Conservation (phyloP, 805 yeast species). For the Kodamaea jinghongensis region DNA sequence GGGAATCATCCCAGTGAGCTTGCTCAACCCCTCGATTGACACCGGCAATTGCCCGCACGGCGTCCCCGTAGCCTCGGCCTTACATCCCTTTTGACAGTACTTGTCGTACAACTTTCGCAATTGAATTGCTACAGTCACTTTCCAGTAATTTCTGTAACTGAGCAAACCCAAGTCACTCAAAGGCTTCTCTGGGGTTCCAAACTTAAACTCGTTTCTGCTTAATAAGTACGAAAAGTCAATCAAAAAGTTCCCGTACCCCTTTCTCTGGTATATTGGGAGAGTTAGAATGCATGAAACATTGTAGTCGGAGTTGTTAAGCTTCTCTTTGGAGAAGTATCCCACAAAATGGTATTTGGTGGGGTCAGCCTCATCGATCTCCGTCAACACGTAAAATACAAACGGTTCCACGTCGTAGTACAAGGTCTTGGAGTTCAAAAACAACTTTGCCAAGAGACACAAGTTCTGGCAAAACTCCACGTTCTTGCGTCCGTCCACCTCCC, state of each 20-base stretch:
- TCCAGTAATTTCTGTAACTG: slow-evolving; percentile 89
- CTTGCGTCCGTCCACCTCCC: slow-evolving; percentile 76
- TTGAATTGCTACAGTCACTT: slow-evolving; percentile 53
- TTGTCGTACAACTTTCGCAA: slow-evolving; percentile 28
- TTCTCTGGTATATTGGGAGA: slow-evolving; percentile 80
- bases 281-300: slow-evolving; percentile 91
- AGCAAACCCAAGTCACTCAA: slow-evolving; percentile 79
- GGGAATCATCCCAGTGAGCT: slow-evolving; percentile 77
- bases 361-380: slow-evolving; percentile 55
- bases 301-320: slow-evolving; percentile 68
- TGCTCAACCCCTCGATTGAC: slow-evolving; percentile 61
- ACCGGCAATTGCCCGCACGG: slow-evolving; percentile 16
- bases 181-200: slow-evolving; percentile 96
- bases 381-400: slow-evolving; percentile 81
- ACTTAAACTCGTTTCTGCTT: slow-evolving; percentile 67
- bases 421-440: slow-evolving; percentile 87
- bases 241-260: slow-evolving; percentile 84
- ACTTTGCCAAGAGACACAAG: slow-evolving; percentile 82
- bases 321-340: slow-evolving; percentile 93
- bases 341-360: slow-evolving; percentile 65
- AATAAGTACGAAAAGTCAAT: slow-evolving; percentile 87
- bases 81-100: background rate
- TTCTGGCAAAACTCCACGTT: slow-evolving; percentile 83
- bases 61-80: slow-evolving; percentile 1
- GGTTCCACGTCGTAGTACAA: slow-evolving; percentile 95